Evolutionary conservation across 2,329 filamentous ascomycete genomes (phyloP).

Genomic region (Colletotrichum ledebouriae): DNA sequence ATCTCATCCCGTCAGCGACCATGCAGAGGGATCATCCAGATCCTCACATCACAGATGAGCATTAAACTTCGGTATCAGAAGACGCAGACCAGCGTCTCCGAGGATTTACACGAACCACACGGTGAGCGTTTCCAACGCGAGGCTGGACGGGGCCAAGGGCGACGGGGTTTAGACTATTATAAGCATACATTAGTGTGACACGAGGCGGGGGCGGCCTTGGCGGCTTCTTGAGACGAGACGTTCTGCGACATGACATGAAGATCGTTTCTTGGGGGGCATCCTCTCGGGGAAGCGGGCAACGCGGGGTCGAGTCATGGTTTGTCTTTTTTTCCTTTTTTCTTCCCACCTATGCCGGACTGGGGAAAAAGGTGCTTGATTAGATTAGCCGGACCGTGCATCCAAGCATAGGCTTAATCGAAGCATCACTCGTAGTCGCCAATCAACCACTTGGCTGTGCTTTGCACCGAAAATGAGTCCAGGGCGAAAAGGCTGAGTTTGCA

Average conservation of each 20-base stretch:
- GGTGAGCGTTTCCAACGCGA: neutral
- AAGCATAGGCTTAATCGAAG: neutral
- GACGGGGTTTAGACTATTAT: conserved; percentile 13
- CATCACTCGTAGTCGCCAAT: neutral
- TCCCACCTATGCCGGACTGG: neutral
- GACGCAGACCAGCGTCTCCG: neutral
- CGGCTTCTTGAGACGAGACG: conserved; percentile 28
- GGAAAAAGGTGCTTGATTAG: neutral
- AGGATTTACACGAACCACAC: conserved; percentile 6
- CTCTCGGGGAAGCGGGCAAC: neutral
- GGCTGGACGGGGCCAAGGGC: neutral
- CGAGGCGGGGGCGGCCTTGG: conserved; percentile 2
- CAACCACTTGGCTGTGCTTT: neutral
- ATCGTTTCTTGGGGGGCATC: conserved; percentile 12
- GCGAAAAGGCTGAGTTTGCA: conserved; percentile 19
- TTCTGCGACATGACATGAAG: conserved; percentile 31
- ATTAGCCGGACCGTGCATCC: neutral
- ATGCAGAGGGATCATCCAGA: neutral
- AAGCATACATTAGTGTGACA: conserved; percentile 24
- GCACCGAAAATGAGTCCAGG: neutral
- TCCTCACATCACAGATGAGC: neutral
- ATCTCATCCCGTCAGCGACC: neutral
- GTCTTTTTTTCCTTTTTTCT: too few species aligned
- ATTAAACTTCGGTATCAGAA: conserved; percentile 10
- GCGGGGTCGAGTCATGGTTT: conserved; percentile 19